A percentile compares a stretch with the other conserved stretches of the same genome.
phyloP scores from a whole-genome alignment of 2,329 filamentous ascomycete genomes.

The Camptophora hylomeconis region DNA sequence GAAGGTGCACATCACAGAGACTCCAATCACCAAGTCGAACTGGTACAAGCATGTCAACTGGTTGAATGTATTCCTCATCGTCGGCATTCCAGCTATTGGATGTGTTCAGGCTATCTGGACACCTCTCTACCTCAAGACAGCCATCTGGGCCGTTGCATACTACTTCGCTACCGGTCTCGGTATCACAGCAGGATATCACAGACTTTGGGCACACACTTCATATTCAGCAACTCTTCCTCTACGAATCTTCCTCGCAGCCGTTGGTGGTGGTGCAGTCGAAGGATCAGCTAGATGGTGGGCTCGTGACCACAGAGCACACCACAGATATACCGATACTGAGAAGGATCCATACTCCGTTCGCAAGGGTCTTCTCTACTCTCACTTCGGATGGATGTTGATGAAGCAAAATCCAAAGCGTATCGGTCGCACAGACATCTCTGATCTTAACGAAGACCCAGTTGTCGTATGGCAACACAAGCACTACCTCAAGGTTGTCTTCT shows the following conservation, averaged over 20 bases:
- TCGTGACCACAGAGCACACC: conserved; percentile 73
- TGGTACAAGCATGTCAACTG: conserved; percentile 92
- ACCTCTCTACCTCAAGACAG: conserved; percentile 58
- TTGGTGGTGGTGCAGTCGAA: conserved; percentile 71
- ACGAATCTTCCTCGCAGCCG: conserved; percentile 67
- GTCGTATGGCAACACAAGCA: conserved; percentile 81
- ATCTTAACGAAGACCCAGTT: conserved; percentile 73
- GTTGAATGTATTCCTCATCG: conserved; percentile 73
- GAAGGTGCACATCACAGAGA: conserved; percentile 79
- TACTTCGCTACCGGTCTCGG: conserved; percentile 76
- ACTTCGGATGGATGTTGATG: conserved; percentile 84
- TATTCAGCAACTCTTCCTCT: conserved; percentile 67
- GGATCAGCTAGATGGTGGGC: conserved; percentile 86
- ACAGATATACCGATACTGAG: conserved; percentile 83
- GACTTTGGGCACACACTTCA: conserved; percentile 75
- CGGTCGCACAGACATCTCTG: conserved; percentile 76
- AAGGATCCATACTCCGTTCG: conserved; percentile 86
- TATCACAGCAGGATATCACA: conserved; percentile 67
- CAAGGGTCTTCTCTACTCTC: conserved; percentile 74
- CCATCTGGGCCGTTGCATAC: conserved; percentile 60
- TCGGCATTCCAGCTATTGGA: conserved; percentile 63
- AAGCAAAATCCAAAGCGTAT: conserved; percentile 87
- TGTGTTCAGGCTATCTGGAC: conserved; percentile 66
- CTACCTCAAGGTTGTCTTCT: conserved; percentile 67
- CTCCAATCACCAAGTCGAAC: conserved; percentile 66